phyloP scores from a whole-genome alignment of 192 early-diverging fungal genomes.

The Coemansia sp. region DNA sequence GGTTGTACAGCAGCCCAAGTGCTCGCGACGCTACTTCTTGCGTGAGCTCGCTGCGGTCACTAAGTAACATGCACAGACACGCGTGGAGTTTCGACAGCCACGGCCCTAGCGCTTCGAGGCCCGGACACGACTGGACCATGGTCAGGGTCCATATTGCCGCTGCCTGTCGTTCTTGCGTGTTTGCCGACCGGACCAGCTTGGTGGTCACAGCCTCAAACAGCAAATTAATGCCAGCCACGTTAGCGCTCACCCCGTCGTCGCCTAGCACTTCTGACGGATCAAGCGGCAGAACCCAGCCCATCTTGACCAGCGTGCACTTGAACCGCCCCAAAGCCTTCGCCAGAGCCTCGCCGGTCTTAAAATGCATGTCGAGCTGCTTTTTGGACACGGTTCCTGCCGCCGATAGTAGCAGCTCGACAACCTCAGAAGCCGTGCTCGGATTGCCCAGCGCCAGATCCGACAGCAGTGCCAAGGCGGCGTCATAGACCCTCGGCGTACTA shows the following conservation, averaged over 20 bases:
- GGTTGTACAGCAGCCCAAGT: slow-evolving; percentile 33
- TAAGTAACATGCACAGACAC: slow-evolving; percentile 69
- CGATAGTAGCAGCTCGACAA: slow-evolving; percentile 52
- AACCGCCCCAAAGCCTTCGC: slow-evolving; percentile 43
- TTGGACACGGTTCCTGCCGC: slow-evolving; percentile 59
- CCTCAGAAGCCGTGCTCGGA: slow-evolving; percentile 10
- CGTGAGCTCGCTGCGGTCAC: slow-evolving; percentile 70
- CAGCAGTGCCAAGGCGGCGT: slow-evolving; percentile 63
- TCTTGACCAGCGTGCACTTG: slow-evolving; percentile 21
- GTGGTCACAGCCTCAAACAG: slow-evolving; percentile 12
- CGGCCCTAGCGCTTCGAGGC: slow-evolving; percentile 17
- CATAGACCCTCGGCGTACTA: slow-evolving; percentile 77
- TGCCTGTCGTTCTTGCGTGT: slow-evolving; percentile 32
- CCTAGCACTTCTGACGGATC: slow-evolving; percentile 18
- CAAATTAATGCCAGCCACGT: slow-evolving; percentile 6
- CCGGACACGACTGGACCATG: slow-evolving; percentile 32
- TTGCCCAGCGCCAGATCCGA: slow-evolving; percentile 62
- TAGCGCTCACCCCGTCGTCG: slow-evolving; percentile 13
- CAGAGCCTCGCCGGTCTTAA: slow-evolving; percentile 80
- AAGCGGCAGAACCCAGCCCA: slow-evolving; percentile 30
- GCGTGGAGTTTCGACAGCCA: slow-evolving; percentile 67
- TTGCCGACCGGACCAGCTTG: slow-evolving; percentile 23
- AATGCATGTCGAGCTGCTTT: slow-evolving; percentile 78
- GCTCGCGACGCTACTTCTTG: slow-evolving; percentile 38
- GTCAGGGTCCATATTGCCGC: slow-evolving; percentile 37